Conservation (phyloP, 1,139 yeast genomes). For the Lodderomyces beijingensis region DNA sequence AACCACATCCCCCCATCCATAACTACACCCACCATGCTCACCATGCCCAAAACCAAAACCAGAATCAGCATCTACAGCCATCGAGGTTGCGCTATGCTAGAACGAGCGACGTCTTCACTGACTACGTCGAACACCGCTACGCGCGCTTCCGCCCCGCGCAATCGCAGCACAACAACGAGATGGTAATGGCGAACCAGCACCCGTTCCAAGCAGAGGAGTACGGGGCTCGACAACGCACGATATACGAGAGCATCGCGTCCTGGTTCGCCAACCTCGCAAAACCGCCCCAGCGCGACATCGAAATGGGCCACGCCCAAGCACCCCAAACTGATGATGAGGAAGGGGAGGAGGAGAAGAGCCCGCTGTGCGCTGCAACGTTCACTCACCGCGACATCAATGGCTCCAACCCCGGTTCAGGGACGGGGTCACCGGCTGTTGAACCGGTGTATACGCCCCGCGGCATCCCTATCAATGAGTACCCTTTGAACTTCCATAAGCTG, state of each 20-base stretch:
- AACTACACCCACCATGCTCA: no score
- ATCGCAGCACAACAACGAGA: slow-evolving; percentile 37
- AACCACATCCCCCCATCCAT: slow-evolving; percentile 3
- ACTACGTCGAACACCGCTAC: slow-evolving; percentile 48
- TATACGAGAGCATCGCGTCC: slow-evolving; percentile 5
- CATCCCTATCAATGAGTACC: slow-evolving; percentile 20
- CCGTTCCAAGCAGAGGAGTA: slow-evolving; percentile 29
- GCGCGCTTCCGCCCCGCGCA: slow-evolving; percentile 50
- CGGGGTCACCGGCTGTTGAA: slow-evolving; percentile 1
- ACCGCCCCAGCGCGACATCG: not conserved
- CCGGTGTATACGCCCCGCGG: slow-evolving; percentile 24
- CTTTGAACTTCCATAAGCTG: slow-evolving; percentile 15
- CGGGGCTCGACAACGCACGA: slow-evolving; percentile 2
- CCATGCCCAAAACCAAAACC: no score
- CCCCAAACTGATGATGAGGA: slow-evolving; percentile 11
- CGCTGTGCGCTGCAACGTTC: not conserved
- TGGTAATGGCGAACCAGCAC: slow-evolving; percentile 34
- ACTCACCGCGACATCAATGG: not conserved
- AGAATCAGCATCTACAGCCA: slow-evolving; percentile 1
- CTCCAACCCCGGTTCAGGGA: not conserved
- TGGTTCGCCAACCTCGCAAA: slow-evolving; percentile 6
- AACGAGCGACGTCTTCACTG: slow-evolving; percentile 26
- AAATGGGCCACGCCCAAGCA: not conserved
- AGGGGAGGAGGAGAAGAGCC: slow-evolving; percentile 5
- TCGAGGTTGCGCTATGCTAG: slow-evolving; percentile 8